Base-by-base conservation (phyloP, 345 rosid genomes). In the Laguncularia racemosa region DNA sequence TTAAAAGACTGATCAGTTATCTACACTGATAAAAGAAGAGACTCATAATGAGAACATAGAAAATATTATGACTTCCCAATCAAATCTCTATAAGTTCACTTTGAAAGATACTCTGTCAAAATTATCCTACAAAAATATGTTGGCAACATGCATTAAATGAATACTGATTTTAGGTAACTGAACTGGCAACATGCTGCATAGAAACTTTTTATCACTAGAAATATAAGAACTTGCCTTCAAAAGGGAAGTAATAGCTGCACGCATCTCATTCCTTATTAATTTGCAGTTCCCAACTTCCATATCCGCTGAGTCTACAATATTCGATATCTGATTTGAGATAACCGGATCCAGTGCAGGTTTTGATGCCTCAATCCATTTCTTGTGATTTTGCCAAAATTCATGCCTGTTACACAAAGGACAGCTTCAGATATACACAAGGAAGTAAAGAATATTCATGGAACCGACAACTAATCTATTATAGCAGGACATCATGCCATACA, bases 341-440 rank as follows among this genome's bases (percentile, higher is more conserved):
- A 68, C 52, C 55, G 89, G 73, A 71, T 82, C 90, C 51, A 89
- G 76, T 64, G 69, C 69, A 54, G 95, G 97, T 73, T 87, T 93
- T 55, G 64, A 88, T 8, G 73, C 55, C 38, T 74, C 69, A 56
- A 93, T 78, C 99, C 99, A 90, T 46, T 81, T 91, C 19, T 64
- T 76, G 62, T 93, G 96, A 67, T 68, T 71, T 50, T 46, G 28
- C 68, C 70, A 80, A 68, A 93, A 85, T 68, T 93, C 99, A 49
- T 82, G 78, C 73, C 99, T 93, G 81, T 55, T 55, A 26, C 63
- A 55, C 65, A 53, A 58, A 57, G 43, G 55, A 65, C 26, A 58
- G 61, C 21, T 51, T 56, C 48, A 47, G 15, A 20, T 13, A 46
- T 16, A 7, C 7, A 26, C 47, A 11, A 19, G n/a, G n/a, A n/a